Evolutionary conservation across 495 filamentous ascomycete genomes (phyloP), one percentile per base, ranked within the genome.

Genomic region (Penicillium parvum): DNA sequence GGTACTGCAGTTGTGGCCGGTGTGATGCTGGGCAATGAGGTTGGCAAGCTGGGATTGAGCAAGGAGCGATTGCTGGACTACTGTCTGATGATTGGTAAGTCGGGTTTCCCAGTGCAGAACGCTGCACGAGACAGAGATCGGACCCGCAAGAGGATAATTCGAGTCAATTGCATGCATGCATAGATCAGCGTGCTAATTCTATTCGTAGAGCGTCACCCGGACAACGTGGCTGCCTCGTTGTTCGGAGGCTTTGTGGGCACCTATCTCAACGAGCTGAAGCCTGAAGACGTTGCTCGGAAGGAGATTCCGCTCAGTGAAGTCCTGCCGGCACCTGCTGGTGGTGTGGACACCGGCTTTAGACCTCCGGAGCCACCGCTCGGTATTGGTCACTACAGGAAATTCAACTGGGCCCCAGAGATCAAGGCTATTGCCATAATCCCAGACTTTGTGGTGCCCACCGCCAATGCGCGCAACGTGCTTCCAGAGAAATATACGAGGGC

Each of bases 221-320:
- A 98, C 69, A 97, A 98, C 53, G 87, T 98, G 22, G 94, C 88
- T 45, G 92, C 92, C 1, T 89, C 91, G 1, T 76, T 96, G 19
- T 96, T 90, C 58, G 92, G 92, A 32, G 92, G 92, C n/a, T 96
- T 98, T 57, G 86, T 96, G 11, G 92, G 92, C 20, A 94, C 89
- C 7, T 96, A 96, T 51, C 75, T 96, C 32, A 94, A 89, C 64
- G 89, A 94, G 41, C 75, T 97, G 41, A 78, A 84, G 41, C 85
- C 88, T 4, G 85, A 84, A 63, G 90, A 96, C 52, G 85, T 84
- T 42, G 84, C 83, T 22, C 76, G 89, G 20, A 87, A 81, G 41
- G 90, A 96, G 69, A 96, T 98, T 53, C 91, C 91, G n/a, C 75
- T 96, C 5, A 90, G 86, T 53, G 91, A 98, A 63, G 90, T 96